Conservation (phyloP, 441 rosid genomes). For the Pelargonium citronellum region DNA sequence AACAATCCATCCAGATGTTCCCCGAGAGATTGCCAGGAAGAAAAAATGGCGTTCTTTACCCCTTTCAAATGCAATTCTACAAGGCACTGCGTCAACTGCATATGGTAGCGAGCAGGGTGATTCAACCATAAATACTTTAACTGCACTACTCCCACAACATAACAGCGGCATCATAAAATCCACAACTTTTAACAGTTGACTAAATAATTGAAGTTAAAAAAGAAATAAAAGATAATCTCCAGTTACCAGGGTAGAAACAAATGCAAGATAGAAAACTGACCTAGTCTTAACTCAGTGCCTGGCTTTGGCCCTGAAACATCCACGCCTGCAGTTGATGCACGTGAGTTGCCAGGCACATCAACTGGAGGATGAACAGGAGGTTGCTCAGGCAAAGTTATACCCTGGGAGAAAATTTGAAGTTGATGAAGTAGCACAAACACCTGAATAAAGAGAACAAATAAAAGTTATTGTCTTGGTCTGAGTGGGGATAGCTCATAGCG, state of each 20-base stretch:
- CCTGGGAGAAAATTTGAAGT: conserved; percentile 71
- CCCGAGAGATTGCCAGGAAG: conserved; percentile 62
- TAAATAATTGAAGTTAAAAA: neutral
- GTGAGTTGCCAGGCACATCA: conserved; percentile 46
- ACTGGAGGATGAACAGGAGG: conserved; percentile 51
- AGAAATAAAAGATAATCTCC: neutral
- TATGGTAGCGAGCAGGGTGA: conserved; percentile 25
- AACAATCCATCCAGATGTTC: conserved; percentile 77
- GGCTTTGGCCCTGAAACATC: conserved; percentile 72
- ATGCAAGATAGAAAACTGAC: conserved; percentile 34
- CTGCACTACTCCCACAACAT: conserved; percentile 14
- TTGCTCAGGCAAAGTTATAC: conserved; percentile 70
- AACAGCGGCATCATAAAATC: neutral
- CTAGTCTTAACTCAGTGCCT: conserved; percentile 67
- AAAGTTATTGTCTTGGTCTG: neutral
- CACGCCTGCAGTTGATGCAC: conserved; percentile 58
- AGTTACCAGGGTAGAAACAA: neutral
- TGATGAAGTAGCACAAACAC: conserved; percentile 88
- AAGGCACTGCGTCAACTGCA: conserved; percentile 85
- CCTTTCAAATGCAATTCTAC: conserved; percentile 93
- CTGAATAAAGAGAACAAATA: conserved; percentile 32
- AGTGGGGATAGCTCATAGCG: too few species aligned
- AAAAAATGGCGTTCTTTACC: conserved; percentile 76
- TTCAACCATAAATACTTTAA: conserved; percentile 18
- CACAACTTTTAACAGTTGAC: neutral